These are phyloP conservation scores for Rubia tinctorum DNA, from an alignment of 305 asterid genomes.

Conservation along the genomic window DNA sequence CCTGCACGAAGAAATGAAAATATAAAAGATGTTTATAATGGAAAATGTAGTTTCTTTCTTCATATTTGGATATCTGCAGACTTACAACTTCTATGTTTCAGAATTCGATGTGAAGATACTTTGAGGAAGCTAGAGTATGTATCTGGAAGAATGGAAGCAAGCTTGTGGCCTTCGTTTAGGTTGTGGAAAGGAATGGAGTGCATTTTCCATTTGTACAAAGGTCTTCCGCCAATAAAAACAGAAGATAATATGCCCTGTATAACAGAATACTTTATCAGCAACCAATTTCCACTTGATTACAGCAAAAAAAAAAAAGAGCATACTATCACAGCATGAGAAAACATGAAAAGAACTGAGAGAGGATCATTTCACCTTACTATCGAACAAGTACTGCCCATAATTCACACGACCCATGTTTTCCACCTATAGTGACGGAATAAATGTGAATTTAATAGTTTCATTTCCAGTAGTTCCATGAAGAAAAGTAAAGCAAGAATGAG, in stretches of 20 bases:
- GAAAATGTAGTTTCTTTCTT: not conserved
- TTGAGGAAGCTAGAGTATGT: constrained; percentile 16
- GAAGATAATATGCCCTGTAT: constrained; percentile 84
- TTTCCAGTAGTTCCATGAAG: not conserved
- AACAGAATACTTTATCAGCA: constrained; percentile 19
- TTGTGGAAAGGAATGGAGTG: constrained; percentile 60
- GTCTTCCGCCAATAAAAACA: constrained; percentile 58
- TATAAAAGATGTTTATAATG: not conserved
- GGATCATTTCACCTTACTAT: constrained; percentile 61
- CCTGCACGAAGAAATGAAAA: constrained; percentile 32
- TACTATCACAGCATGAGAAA: not conserved
- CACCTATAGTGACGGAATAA: constrained; percentile 43
- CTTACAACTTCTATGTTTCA: constrained; percentile 40
- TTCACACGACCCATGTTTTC: constrained; percentile 98
- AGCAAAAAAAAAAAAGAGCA: not conserved
- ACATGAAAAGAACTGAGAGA: constrained; percentile 1
- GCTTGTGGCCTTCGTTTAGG: constrained; percentile 40
- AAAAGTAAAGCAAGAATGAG: not conserved
- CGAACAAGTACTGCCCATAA: constrained; percentile 70
- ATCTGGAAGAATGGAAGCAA: constrained; percentile 37
- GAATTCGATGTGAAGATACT: constrained; percentile 27
- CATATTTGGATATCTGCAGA: constrained; percentile 3
- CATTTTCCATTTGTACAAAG: constrained; percentile 73
- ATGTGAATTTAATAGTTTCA: not conserved
- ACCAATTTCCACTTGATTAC: not conserved